Conservation (phyloP, 345 rosid species). For the Trapa bicornis region DNA sequence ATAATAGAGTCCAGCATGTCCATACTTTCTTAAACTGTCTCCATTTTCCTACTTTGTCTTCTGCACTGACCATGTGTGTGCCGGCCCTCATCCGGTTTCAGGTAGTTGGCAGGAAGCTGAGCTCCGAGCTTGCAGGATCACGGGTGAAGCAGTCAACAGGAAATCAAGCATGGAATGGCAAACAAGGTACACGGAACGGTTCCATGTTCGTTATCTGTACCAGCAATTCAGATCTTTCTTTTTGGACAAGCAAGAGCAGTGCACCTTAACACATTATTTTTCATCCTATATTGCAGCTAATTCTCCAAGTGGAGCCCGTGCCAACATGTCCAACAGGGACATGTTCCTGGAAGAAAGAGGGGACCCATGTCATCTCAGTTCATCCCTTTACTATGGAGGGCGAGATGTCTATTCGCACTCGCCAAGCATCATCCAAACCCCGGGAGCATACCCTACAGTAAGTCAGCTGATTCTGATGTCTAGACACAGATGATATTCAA, state of each 20-base stretch:
- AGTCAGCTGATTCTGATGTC: constrained; percentile 16
- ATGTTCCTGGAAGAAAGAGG: constrained; percentile 34
- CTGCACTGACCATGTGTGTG: neutral
- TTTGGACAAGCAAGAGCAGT: neutral
- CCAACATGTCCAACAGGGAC: constrained; percentile 3
- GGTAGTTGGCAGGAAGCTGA: constrained; percentile 36
- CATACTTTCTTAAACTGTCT: too few species aligned
- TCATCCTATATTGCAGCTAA: constrained; percentile 18
- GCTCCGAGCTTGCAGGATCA: constrained; percentile 30
- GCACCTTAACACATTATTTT: neutral
- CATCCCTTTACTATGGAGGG: constrained; percentile 83
- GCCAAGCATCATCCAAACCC: constrained; percentile 17
- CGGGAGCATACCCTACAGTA: constrained; percentile 37
- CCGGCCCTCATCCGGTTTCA: constrained; percentile 12
- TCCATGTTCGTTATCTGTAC: constrained; percentile 16
- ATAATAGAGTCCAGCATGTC: too few species aligned
- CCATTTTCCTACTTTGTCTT: too few species aligned
- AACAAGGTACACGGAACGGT: constrained; percentile 22
- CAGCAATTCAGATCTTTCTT: neutral
- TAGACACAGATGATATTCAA: neutral
- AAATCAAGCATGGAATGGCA: constrained; percentile 33
- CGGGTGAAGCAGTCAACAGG: constrained; percentile 28
- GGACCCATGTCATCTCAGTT: constrained; percentile 69
- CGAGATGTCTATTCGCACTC: constrained; percentile 50
- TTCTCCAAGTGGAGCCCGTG: constrained; percentile 18